A percentile compares a stretch with the other conserved stretches of the same genome.
These are phyloP conservation scores for Paramecium bursaria DNA, from an alignment of 73 alveolate species.

Conservation along the genomic window DNA sequence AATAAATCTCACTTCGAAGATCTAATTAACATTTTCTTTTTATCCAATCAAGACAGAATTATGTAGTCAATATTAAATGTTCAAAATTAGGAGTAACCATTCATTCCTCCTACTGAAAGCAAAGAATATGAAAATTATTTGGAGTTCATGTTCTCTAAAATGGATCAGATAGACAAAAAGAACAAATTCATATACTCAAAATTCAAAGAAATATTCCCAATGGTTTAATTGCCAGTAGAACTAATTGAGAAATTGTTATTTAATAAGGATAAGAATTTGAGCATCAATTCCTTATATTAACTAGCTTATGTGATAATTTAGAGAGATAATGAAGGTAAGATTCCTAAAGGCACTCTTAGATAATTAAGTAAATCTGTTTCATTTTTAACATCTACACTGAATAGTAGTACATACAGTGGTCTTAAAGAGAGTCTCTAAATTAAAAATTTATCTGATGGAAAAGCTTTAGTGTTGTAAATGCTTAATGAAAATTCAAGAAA, in stretches of 20 bases:
- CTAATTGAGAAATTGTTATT: constrained; percentile 7
- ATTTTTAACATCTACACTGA: constrained; percentile 41
- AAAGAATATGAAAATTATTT: constrained; percentile 40
- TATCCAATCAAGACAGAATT: constrained; percentile 32
- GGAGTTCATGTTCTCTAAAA: constrained; percentile 51
- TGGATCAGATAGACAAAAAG: constrained; percentile 43
- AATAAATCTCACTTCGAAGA: constrained; percentile 32
- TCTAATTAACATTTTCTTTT: constrained; percentile 22
- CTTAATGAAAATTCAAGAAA: constrained; percentile 40
- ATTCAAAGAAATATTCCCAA: constrained; percentile 12
- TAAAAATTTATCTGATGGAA: constrained; percentile 35
- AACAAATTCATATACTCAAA: background rate
- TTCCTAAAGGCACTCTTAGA: constrained; percentile 16
- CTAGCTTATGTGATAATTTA: constrained; percentile 14
- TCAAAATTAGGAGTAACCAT: background rate
- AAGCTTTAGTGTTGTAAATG: constrained; percentile 22
- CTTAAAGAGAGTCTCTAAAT: constrained; percentile 1
- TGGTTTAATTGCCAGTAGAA: constrained; percentile 1
- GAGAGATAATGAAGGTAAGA: constrained; percentile 30
- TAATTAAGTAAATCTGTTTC: constrained; percentile 58
- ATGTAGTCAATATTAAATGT: constrained; percentile 15
- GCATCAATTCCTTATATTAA: constrained; percentile 40
- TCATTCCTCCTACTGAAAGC: background rate
- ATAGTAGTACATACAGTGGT: background rate
- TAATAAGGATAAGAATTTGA: constrained; percentile 31